A percentile compares a stretch with the other conserved stretches of the same genome.
Evolutionary conservation across 2,329 filamentous ascomycete genomes (phyloP).

Genomic region (Fusarium sp.): DNA sequence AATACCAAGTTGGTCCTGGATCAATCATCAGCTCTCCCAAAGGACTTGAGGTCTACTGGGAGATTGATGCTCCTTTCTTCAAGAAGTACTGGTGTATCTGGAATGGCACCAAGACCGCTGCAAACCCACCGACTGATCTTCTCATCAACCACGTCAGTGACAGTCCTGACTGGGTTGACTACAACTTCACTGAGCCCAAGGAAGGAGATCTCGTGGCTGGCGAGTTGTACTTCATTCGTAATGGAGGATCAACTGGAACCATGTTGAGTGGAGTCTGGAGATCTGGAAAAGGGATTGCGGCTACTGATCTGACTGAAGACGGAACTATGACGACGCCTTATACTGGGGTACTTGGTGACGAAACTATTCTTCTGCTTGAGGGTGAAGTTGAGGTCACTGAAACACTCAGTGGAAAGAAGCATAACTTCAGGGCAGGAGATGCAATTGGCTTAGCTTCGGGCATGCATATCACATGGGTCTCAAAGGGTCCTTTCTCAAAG

Average conservation of each 20-base stretch:
- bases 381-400: background rate
- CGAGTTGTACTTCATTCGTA: slow-evolving; percentile 23
- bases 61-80: slow-evolving; percentile 1
- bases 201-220: slow-evolving; percentile 23
- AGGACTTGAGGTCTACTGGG: background rate
- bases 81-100: slow-evolving; percentile 12
- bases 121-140: background rate
- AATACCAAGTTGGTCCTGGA: background rate
- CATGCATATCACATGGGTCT: slow-evolving; percentile 8
- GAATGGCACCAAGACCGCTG: background rate
- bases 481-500: slow-evolving; percentile 1
- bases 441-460: slow-evolving; percentile 1
- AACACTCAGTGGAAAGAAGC: background rate
- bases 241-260: slow-evolving; percentile 6
- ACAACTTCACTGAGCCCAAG: slow-evolving; percentile 24
- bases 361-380: slow-evolving; percentile 3
- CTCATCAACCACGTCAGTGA: slow-evolving; percentile 9
- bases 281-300: background rate
- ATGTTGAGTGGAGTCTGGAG: slow-evolving; percentile 8
- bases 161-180: slow-evolving; percentile 15
- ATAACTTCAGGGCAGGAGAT: slow-evolving; percentile 2
- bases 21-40: slow-evolving; percentile 10
- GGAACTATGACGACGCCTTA: background rate
- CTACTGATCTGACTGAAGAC: background rate
- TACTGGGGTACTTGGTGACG: background rate